Conservation (phyloP, 73 alveolate species). For the Paramecium biaurelia region DNA sequence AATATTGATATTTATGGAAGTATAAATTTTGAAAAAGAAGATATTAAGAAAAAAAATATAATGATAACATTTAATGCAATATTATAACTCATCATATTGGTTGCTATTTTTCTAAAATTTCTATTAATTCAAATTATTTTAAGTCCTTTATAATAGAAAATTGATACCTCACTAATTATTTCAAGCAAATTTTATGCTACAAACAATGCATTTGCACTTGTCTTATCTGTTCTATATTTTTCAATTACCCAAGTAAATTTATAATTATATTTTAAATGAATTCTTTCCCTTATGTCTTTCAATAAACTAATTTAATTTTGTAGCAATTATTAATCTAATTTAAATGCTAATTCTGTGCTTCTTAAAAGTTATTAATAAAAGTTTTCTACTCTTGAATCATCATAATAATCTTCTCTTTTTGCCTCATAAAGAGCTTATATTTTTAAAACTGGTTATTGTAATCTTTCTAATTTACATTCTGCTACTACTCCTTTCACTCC, state of each 20-base stretch:
- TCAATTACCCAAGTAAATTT: conserved; percentile 66
- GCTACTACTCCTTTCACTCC: conserved; percentile 47
- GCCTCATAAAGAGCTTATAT: background rate
- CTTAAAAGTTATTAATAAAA: background rate
- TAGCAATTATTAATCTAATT: background rate
- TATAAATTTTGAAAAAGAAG: background rate
- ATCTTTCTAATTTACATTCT: conserved; percentile 39
- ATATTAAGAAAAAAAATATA: background rate
- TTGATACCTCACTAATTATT: conserved; percentile 32
- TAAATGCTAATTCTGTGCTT: background rate
- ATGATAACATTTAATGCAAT: background rate
- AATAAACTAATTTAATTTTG: background rate
- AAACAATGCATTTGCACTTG: background rate
- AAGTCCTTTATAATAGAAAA: background rate
- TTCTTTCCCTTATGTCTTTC: conserved; percentile 26
- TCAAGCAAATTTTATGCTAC: conserved; percentile 48
- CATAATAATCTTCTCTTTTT: background rate
- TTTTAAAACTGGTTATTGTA: background rate
- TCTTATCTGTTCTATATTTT: background rate
- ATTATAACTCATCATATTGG: background rate
- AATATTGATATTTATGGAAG: background rate
- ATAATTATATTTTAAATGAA: conserved; percentile 25
- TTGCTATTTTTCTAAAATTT: background rate
- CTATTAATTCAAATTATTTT: background rate
- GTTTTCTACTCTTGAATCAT: background rate